Evolutionary conservation across 768 basidiomycete species (phyloP).

Genomic region (Wakefieldia striispora): DNA sequence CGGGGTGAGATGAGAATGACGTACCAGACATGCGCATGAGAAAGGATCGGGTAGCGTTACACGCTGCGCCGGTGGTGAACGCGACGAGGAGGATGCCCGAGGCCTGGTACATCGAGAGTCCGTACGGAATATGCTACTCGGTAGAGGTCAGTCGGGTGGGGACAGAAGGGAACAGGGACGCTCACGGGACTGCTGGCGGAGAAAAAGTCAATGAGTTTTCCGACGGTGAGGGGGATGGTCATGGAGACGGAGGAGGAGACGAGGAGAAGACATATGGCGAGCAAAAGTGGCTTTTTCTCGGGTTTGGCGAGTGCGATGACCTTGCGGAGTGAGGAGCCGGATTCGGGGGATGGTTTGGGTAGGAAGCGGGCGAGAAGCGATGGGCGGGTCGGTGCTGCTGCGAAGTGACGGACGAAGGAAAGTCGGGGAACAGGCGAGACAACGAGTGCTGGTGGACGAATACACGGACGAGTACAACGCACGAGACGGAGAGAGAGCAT

Average conservation of each 20-base stretch:
- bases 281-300: slow-evolving; percentile 71
- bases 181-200: slow-evolving; percentile 63
- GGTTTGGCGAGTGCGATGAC: slow-evolving; percentile 78
- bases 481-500: background rate
- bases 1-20: slow-evolving; percentile 8
- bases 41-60: slow-evolving; percentile 80
- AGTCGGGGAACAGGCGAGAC: slow-evolving; percentile 7
- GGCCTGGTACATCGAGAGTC: slow-evolving; percentile 76
- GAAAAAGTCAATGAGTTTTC: slow-evolving; percentile 93
- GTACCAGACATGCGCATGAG: slow-evolving; percentile 84
- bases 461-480: background rate
- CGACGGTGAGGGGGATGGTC: slow-evolving; percentile 91
- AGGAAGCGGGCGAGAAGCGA: slow-evolving; percentile 27
- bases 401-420: slow-evolving; percentile 1
- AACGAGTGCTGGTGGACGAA: background rate
- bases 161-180: background rate
- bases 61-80: slow-evolving; percentile 84
- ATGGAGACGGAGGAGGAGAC: slow-evolving; percentile 90
- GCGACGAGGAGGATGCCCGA: slow-evolving; percentile 68
- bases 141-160: background rate
- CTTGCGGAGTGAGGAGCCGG: slow-evolving; percentile 67
- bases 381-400: background rate
- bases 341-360: slow-evolving; percentile 37
- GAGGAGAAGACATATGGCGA: slow-evolving; percentile 77
- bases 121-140: slow-evolving; percentile 70